phyloP scores from a whole-genome alignment of 2,329 filamentous ascomycete species.

The Lachnellula arida region DNA sequence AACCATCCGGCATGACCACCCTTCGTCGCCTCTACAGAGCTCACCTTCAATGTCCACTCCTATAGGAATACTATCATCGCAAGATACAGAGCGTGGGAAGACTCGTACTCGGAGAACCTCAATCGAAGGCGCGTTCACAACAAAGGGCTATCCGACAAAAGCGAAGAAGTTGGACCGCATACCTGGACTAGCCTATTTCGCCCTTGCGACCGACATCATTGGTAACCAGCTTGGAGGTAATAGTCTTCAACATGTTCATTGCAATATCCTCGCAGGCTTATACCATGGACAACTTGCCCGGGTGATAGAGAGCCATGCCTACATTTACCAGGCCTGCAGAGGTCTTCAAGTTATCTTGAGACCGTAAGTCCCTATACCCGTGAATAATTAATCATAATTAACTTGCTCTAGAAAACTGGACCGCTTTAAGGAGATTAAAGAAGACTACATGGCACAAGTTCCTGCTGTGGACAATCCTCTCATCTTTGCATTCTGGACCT shows the following conservation, averaged over 20 bases:
- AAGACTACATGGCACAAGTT: constrained; percentile 2
- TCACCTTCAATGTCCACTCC: constrained; percentile 43
- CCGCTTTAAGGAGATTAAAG: constrained; percentile 37
- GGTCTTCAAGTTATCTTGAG: constrained; percentile 69
- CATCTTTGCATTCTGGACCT: constrained; percentile 85
- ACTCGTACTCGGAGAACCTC: constrained; percentile 44
- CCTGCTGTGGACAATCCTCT: constrained; percentile 54
- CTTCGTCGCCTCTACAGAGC: constrained; percentile 50
- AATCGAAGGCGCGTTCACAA: constrained; percentile 35
- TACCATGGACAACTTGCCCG: constrained; percentile 86
- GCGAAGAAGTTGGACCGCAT: constrained; percentile 74
- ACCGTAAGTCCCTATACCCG: constrained; percentile 37
- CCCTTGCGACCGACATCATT: constrained; percentile 79
- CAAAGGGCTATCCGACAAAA: constrained; percentile 20
- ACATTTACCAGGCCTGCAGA: constrained; percentile 52
- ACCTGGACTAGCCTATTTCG: constrained; percentile 86
- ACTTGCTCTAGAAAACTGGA: constrained; percentile 29
- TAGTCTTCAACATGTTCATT: constrained; percentile 79
- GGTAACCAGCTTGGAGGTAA: constrained; percentile 77
- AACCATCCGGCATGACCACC: constrained; percentile 44
- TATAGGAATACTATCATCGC: constrained; percentile 48
- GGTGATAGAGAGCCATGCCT: constrained; percentile 75
- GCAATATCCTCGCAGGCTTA: constrained; percentile 75
- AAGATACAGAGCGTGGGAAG: constrained; percentile 42
- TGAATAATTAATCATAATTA: constrained; percentile 1